Evolutionary conservation across 768 basidiomycete genomes (phyloP), one percentile per base, ranked within the genome.

Genomic region (Auricularia heimuer): DNA sequence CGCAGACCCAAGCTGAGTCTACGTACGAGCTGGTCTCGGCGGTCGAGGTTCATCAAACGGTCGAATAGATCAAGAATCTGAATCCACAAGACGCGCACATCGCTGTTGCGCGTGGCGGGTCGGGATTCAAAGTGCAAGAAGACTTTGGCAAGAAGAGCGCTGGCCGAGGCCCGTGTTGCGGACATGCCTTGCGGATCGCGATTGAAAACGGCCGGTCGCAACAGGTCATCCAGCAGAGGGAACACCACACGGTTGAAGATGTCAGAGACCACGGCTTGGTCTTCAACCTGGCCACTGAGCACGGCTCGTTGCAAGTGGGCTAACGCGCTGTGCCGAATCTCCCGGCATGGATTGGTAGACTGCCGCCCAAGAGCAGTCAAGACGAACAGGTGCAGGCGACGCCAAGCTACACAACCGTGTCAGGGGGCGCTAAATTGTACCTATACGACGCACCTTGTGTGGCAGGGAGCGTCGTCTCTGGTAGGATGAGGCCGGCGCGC

Each of bases 41-140:
- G 86, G 71, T 94, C 90, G 34, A 87, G 82, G 68, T 86, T 84
- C 89, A 98, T 96, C 69, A 98, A 78, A 39, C 90, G 82, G 73
- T 97, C 94, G 12, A 97, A 80, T 64, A 92, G 78, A 71, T 96
- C 95, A 64, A 99, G 77, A 14, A 98, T 88, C 69, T 88, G 85
- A 68, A 94, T 87, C 90, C 96, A 98, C 54, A 95, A 73, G 35
- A 89, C 79, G 42, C 85, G 79, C 61, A 91, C 84, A 73, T 92
- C 86, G 16, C 82, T 78, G 54, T 82, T 78, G 11, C 76, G 77
- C 67, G 82, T 79, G 58, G 78, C 83, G 64, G 92, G 87, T 12
- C 88, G 83, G 51, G 93, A 80, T 68, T 94, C 89, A 65, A 94
- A 90, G 70, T 96, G 93, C 83, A 98, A 89, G 77, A 99, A 98